Percentiles rank a stretch among this genome's conserved stretches.
phyloP scores from a whole-genome alignment of 1,284 basidiomycete species.

The Rugosomyces carneus region DNA sequence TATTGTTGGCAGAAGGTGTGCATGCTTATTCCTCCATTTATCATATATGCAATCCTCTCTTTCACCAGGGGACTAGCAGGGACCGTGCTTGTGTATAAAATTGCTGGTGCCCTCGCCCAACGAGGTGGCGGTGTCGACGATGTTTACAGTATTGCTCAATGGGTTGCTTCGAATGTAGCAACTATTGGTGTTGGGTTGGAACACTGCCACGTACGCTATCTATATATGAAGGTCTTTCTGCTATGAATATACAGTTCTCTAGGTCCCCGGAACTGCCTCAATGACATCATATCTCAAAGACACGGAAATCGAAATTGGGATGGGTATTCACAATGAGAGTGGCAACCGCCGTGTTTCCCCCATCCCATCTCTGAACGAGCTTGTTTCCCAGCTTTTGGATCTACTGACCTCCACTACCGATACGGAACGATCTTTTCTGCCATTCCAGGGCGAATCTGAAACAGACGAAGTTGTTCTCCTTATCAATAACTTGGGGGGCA shows the following conservation, averaged over 20 bases:
- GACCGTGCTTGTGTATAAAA: constrained; percentile 88
- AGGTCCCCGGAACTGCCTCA: constrained; percentile 78
- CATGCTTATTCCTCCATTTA: constrained; percentile 1
- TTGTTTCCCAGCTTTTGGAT: constrained; percentile 68
- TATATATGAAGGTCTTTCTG: neutral
- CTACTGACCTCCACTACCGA: constrained; percentile 74
- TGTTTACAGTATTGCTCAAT: constrained; percentile 67
- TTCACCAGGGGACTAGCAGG: constrained; percentile 73
- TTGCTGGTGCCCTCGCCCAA: constrained; percentile 80
- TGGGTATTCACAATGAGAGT: constrained; percentile 92
- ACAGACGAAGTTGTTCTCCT: constrained; percentile 63
- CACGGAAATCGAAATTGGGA: constrained; percentile 80
- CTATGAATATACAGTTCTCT: neutral
- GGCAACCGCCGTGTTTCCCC: constrained; percentile 71
- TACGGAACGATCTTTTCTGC: constrained; percentile 79
- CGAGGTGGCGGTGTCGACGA: constrained; percentile 68
- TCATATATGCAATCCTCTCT: neutral
- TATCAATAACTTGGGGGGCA: constrained; percentile 79
- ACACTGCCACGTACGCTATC: constrained; percentile 74
- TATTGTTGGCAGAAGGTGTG: constrained; percentile 73
- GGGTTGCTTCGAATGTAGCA: constrained; percentile 60
- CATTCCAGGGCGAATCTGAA: constrained; percentile 59
- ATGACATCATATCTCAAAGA: constrained; percentile 52
- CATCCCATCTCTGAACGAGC: constrained; percentile 60
- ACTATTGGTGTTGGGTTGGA: constrained; percentile 91